Evolutionary conservation across 345 rosid species (phyloP).

Genomic region (Citrus reticulata): DNA sequence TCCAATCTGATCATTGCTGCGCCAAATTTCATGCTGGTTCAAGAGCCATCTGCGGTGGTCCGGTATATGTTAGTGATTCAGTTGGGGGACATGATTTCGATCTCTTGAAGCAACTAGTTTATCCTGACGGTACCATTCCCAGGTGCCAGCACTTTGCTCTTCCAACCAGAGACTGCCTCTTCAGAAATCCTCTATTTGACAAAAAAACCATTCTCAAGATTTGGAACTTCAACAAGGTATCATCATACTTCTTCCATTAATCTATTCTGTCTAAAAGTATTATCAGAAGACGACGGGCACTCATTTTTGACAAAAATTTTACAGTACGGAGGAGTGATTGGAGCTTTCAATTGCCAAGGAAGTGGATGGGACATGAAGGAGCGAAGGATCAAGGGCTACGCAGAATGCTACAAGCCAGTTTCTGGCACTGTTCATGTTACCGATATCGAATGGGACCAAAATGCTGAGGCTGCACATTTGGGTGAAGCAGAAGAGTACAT

Average conservation of each 20-base stretch:
- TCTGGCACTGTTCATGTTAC: constrained; percentile 48
- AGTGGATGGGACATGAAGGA: constrained; percentile 79
- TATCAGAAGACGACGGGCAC: neutral
- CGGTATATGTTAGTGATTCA: constrained; percentile 74
- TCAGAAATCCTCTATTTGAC: constrained; percentile 80
- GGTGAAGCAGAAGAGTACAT: constrained; percentile 41
- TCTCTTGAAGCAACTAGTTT: constrained; percentile 65
- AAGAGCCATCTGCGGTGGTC: constrained; percentile 89
- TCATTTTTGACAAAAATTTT: neutral
- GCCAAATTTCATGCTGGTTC: constrained; percentile 89
- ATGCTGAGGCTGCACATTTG: constrained; percentile 28
- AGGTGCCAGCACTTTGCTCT: constrained; percentile 73
- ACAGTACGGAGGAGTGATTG: constrained; percentile 83
- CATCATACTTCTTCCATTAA: neutral
- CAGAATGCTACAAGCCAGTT: constrained; percentile 64
- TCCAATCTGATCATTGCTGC: constrained; percentile 83
- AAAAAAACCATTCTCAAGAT: constrained; percentile 66
- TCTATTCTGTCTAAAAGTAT: neutral
- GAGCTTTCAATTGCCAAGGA: constrained; percentile 96
- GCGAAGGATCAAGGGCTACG: constrained; percentile 46
- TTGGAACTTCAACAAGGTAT: constrained; percentile 88
- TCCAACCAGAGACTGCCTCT: constrained; percentile 85
- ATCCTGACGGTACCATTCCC: constrained; percentile 79
- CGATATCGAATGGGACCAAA: constrained; percentile 87
- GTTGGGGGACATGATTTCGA: constrained; percentile 68